phyloP scores from a whole-genome alignment of 345 rosid species.

The Fremontodendron californicum region DNA sequence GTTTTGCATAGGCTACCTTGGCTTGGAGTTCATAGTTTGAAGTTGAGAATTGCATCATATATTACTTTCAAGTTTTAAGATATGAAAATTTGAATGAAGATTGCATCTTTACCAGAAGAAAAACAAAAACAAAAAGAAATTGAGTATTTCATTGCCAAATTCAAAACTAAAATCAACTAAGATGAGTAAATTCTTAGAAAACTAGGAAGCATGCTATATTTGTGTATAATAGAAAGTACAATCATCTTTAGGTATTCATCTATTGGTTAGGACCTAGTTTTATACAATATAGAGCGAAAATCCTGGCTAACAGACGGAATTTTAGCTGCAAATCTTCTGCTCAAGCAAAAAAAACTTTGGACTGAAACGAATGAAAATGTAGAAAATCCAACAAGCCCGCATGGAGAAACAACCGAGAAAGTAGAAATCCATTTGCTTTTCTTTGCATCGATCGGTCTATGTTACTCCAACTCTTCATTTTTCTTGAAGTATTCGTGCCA shows the following conservation, averaged over 20 bases:
- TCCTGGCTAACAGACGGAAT: constrained; percentile 22
- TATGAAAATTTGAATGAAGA: background rate
- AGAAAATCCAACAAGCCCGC: constrained; percentile 28
- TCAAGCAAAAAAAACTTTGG: constrained; percentile 9
- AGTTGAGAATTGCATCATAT: background rate
- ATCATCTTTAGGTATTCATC: constrained; percentile 18
- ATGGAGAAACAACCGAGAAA: constrained; percentile 15
- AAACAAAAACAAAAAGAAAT: background rate
- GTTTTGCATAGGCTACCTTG: background rate
- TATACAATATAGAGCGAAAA: constrained; percentile 27
- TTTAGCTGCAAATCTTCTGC: constrained; percentile 10
- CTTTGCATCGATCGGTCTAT: no score
- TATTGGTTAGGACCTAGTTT: constrained; percentile 30
- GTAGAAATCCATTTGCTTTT: background rate
- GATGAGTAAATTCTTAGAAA: background rate
- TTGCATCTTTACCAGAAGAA: background rate
- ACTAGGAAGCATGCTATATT: constrained; percentile 17
- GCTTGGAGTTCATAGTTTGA: background rate
- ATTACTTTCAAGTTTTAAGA: no score
- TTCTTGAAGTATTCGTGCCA: no score
- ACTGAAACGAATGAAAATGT: constrained; percentile 24
- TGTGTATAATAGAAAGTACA: constrained; percentile 28
- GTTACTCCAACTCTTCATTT: no score
- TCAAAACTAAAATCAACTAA: constrained; percentile 6
- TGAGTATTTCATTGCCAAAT: background rate